These are phyloP conservation scores for Lodderomyces metapsilosis DNA, from an alignment of 1,139 yeast species.

Conservation along the genomic window DNA sequence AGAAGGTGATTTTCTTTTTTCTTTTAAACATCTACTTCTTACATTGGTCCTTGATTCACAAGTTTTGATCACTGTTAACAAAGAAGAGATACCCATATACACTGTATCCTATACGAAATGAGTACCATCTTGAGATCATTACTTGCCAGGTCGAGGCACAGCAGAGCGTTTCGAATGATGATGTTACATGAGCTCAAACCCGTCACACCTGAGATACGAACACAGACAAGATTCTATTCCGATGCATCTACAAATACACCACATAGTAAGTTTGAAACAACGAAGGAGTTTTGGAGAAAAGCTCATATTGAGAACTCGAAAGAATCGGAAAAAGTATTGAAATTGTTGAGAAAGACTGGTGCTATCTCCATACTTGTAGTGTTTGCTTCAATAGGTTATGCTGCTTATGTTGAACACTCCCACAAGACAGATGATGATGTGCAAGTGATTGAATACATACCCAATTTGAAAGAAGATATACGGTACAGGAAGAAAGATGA, in stretches of 20 bases:
- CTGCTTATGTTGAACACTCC: constrained; percentile 18
- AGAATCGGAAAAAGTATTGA: constrained; percentile 31
- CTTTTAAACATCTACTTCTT: background rate
- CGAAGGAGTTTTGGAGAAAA: constrained; percentile 17
- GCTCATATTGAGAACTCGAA: constrained; percentile 36
- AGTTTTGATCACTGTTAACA: no score
- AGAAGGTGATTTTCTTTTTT: background rate
- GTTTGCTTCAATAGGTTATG: constrained; percentile 35
- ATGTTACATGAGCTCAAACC: constrained; percentile 13
- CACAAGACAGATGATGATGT: constrained; percentile 8
- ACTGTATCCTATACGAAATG: no score
- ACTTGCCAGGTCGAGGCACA: constrained; percentile 11
- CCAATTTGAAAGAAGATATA: constrained; percentile 24
- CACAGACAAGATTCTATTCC: constrained; percentile 2
- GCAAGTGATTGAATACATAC: constrained; percentile 10
- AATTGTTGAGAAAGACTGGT: constrained; percentile 32
- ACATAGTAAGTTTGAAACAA: constrained; percentile 5
- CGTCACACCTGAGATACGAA: constrained; percentile 6
- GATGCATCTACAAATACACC: background rate
- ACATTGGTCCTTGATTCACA: no score
- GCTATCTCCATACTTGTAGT: constrained; percentile 33
- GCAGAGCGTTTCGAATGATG: constrained; percentile 12
- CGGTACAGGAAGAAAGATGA: constrained; percentile 12
- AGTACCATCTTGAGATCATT: constrained; percentile 9
- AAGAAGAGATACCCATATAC: no score